Percentiles rank a stretch among this genome's conserved stretches.
These are phyloP conservation scores for Wickerhamomyces sp. DNA, from an alignment of 1,139 yeast genomes.

Conservation along the genomic window DNA sequence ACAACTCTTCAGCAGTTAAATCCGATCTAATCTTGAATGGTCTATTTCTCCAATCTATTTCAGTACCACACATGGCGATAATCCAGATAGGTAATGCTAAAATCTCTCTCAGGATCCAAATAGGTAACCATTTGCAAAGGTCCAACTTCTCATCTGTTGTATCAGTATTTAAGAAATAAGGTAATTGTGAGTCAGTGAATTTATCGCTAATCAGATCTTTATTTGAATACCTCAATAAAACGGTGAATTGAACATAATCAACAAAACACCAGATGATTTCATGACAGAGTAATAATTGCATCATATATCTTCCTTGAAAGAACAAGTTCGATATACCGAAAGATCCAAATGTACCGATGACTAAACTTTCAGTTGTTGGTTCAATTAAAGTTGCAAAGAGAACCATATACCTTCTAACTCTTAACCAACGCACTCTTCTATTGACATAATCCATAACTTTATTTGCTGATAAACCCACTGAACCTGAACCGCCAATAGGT, in stretches of 20 bases:
- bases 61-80: slow-evolving; percentile 71
- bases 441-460: slow-evolving; percentile 49
- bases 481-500: slow-evolving; percentile 67
- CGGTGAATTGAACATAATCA: slow-evolving; percentile 57
- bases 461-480: slow-evolving; percentile 29
- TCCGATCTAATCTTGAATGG: slow-evolving; percentile 72
- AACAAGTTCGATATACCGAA: slow-evolving; percentile 50
- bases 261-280: slow-evolving; percentile 55
- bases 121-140: slow-evolving; percentile 34
- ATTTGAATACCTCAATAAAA: slow-evolving; percentile 33
- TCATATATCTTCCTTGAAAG: slow-evolving; percentile 22
- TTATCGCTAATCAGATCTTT: slow-evolving; percentile 24
- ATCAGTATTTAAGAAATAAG: slow-evolving; percentile 18
- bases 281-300: slow-evolving; percentile 45
- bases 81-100: slow-evolving; percentile 85
- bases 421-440: slow-evolving; percentile 77
- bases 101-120: slow-evolving; percentile 67
- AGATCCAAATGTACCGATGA: slow-evolving; percentile 66
- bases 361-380: slow-evolving; percentile 77
- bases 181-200: no score
- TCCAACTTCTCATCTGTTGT: slow-evolving; percentile 30
- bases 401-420: slow-evolving; percentile 90
- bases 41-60: slow-evolving; percentile 77
- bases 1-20: slow-evolving; percentile 63
- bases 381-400: slow-evolving; percentile 77